A percentile compares a stretch with the other conserved stretches of the same genome.
Evolutionary conservation across 768 basidiomycete species (phyloP).

Genomic region (Hemileccinum rubropunctum): DNA sequence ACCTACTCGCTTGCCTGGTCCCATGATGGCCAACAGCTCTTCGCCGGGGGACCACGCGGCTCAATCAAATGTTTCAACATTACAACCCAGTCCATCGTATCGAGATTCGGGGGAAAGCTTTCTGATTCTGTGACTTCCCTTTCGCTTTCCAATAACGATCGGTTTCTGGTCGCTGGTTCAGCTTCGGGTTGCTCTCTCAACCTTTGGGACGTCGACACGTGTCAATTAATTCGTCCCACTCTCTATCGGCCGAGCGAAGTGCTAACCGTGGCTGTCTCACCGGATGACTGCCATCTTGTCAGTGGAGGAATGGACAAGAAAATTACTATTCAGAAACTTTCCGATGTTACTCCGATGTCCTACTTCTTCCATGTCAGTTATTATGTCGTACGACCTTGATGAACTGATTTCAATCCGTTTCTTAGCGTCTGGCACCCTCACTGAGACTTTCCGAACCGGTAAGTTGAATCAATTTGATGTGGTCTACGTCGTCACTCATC

Average conservation of each 20-base stretch:
- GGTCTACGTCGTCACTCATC: neutral
- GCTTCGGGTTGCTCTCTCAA: neutral
- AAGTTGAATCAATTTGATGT: too few species aligned
- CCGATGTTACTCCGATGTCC: neutral
- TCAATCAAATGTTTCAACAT: constrained; percentile 5
- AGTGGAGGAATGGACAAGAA: neutral
- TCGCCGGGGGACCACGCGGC: constrained; percentile 7
- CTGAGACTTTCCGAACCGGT: too few species aligned
- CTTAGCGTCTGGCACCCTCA: too few species aligned
- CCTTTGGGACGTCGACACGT: constrained; percentile 6
- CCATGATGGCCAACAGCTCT: constrained; percentile 2
- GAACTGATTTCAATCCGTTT: too few species aligned
- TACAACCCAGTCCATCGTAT: neutral
- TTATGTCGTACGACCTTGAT: too few species aligned
- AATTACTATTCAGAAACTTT: neutral
- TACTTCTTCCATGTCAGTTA: neutral
- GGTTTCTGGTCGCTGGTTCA: neutral
- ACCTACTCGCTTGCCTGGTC: constrained; percentile 8
- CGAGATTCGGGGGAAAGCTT: neutral
- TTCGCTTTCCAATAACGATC: neutral
- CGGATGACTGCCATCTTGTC: neutral
- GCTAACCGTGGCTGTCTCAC: constrained; percentile 1
- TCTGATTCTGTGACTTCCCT: constrained; percentile 7
- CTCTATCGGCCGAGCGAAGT: neutral
- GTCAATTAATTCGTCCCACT: neutral